These are phyloP conservation scores for Beauveria pseudobassiana DNA, from an alignment of 2,329 filamentous ascomycete genomes.

Conservation along the genomic window DNA sequence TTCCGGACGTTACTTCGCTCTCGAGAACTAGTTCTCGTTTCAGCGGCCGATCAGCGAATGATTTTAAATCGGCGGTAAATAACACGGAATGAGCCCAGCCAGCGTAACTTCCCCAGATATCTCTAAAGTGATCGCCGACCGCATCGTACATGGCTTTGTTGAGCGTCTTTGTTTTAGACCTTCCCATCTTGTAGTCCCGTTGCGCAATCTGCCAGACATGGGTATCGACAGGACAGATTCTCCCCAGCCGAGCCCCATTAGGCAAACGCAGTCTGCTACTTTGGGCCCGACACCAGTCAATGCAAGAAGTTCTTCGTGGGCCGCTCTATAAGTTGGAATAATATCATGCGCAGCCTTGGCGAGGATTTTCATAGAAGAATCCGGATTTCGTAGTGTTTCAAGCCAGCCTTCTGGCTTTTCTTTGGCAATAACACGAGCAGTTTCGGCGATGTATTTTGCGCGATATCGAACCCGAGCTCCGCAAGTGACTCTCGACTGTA, in stretches of 20 bases:
- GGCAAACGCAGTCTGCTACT: conserved; percentile 90
- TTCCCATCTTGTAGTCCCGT: conserved; percentile 89
- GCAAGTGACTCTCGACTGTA: conserved; percentile 72
- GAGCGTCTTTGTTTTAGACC: conserved; percentile 74
- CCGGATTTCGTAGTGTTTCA: conserved; percentile 67
- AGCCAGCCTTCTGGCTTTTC: conserved; percentile 70
- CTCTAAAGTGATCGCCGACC: conserved; percentile 81
- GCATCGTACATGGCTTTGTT: conserved; percentile 86
- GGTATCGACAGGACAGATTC: conserved; percentile 92
- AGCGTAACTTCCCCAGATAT: conserved; percentile 85
- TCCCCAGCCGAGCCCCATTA: conserved; percentile 95
- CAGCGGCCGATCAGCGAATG: conserved; percentile 60
- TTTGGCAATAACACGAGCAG: conserved; percentile 64
- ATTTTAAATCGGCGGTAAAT: conserved; percentile 84
- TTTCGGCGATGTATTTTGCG: conserved; percentile 85
- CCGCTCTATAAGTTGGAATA: conserved; percentile 61
- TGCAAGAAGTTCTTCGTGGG: conserved; percentile 70
- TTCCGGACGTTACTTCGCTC: not conserved
- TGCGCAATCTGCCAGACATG: conserved; percentile 99
- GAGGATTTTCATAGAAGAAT: conserved; percentile 43
- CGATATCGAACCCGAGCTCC: conserved; percentile 88
- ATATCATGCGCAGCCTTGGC: conserved; percentile 37
- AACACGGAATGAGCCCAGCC: conserved; percentile 97
- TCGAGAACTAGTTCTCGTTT: conserved; percentile 12
- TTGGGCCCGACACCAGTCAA: conserved; percentile 92